Base-by-base conservation (phyloP, 2,329 filamentous ascomycete genomes). In the Helotiales sp. region DNA sequence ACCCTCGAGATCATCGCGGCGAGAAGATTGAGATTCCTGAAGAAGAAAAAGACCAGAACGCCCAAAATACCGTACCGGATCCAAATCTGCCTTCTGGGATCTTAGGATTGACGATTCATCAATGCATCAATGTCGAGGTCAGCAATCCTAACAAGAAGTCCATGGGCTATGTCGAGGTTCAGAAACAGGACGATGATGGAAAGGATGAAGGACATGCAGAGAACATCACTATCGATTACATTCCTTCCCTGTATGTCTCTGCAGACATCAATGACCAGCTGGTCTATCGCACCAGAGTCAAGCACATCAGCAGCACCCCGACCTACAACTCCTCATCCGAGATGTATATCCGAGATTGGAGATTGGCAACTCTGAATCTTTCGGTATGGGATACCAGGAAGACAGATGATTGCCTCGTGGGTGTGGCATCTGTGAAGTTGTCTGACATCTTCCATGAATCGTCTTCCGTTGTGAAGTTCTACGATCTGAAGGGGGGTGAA, bases 201-300 rank as follows among this genome's bases (percentile, higher is more conserved):
- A 68, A 71, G 45, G 66, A 68, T 47, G 40, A 52, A 11, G 66
- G 49, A 0, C 49, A 69, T 15, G 68, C 68, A 7, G 70, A 71
- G 43, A 66, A 63, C 13, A 49, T 70, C 15, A 64, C 50, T n/a
- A 54, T 71, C 15, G 70, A 70, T 10, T 71, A 71, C 32, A 71
- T 71, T 15, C 70, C 70, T 17, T 70, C 68, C 10, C 66, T 71
- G 1, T 71, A 71, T 34, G 68, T 70, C 1, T 65, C 70, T 10
- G 70, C 70, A 28, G 70, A 71, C 26, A 68, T 71, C 58, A 71
- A 71, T 34, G 70, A 71, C 34, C 17, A 65, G 11, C 59, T 71
- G 7, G 55, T 67, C 11, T 71, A 71, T 58, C 61, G 69, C 28
- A 71, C 69, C 3, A 52, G 69, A 32, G 64, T 68, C 11, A 71